These are phyloP conservation scores for Aspergillus fructus DNA, from an alignment of 2,329 filamentous ascomycete species.

Conservation along the genomic window DNA sequence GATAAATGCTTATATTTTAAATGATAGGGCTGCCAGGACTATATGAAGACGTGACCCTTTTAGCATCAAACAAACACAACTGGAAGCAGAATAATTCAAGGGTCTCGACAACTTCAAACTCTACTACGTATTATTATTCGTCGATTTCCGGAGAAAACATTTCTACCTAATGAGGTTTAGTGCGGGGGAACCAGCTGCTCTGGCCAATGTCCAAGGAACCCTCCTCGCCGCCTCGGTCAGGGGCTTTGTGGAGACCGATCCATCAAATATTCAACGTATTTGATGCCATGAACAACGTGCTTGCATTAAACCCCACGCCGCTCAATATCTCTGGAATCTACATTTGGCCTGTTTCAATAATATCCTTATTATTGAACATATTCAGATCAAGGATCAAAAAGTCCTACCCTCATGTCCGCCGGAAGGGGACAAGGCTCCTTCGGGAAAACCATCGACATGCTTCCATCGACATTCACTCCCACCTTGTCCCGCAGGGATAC, in stretches of 20 bases:
- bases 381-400: too few relatives aligned
- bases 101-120: not conserved
- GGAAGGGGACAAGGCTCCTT: not conserved
- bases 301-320: not conserved
- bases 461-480: conserved; percentile 34
- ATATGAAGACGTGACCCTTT: too few relatives aligned
- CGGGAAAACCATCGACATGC: conserved; percentile 22
- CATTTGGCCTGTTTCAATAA: not conserved
- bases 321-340: not conserved
- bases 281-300: not conserved
- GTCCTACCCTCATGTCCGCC: not conserved
- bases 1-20: too few relatives aligned
- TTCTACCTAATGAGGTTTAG: conserved; percentile 4
- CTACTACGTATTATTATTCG: not conserved
- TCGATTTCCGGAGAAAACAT: not conserved
- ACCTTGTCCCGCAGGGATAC: conserved; percentile 36
- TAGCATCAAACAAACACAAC: too few relatives aligned
- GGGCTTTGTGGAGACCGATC: conserved; percentile 6
- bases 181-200: conserved; percentile 7
- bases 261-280: not conserved
- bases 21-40: too few relatives aligned
- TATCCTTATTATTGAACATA: not conserved
- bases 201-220: not conserved
- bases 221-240: not conserved
- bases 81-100: not conserved